A percentile compares a stretch with the other conserved stretches of the same genome.
Conservation (phyloP, 352 stramenopile species). For the Globisporangium acanthophoron region DNA sequence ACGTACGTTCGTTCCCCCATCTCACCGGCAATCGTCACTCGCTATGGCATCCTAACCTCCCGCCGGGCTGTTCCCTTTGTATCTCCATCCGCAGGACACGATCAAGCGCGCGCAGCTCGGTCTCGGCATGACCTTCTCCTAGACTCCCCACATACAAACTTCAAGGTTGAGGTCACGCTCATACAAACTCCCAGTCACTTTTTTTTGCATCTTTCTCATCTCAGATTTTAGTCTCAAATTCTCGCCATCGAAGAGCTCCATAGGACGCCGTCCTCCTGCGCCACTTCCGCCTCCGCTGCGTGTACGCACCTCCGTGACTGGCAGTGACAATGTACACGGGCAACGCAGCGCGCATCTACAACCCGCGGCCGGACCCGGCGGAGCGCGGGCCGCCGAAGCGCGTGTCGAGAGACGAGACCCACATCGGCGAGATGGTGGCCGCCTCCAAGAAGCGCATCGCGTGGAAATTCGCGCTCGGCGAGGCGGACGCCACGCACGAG, state of each 20-base stretch:
- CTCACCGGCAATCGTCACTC: not conserved
- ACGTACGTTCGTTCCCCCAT: constrained; percentile 36
- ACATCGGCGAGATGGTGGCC: constrained; percentile 78
- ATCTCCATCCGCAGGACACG: constrained; percentile 51
- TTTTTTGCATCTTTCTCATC: not conserved
- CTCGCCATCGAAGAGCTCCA: not conserved
- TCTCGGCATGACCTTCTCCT: constrained; percentile 82
- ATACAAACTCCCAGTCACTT: not conserved
- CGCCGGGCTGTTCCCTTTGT: not conserved
- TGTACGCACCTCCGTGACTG: too few relatives aligned
- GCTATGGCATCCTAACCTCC: not conserved
- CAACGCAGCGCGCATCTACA: constrained; percentile 60
- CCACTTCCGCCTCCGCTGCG: not conserved
- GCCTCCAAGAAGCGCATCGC: constrained; percentile 78
- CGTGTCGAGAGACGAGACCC: constrained; percentile 61
- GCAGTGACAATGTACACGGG: constrained; percentile 42
- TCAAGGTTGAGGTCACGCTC: not conserved
- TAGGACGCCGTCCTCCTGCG: not conserved
- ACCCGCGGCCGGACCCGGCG: constrained; percentile 56
- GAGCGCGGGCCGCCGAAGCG: constrained; percentile 69
- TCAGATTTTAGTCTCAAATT: not conserved
- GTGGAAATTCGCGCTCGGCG: constrained; percentile 79
- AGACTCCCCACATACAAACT: constrained; percentile 15
- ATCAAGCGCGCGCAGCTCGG: constrained; percentile 83
- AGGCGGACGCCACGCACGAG: constrained; percentile 65